Base-by-base conservation (phyloP, 2,329 filamentous ascomycete genomes). In the Arthrobotrys entomopaga region DNA sequence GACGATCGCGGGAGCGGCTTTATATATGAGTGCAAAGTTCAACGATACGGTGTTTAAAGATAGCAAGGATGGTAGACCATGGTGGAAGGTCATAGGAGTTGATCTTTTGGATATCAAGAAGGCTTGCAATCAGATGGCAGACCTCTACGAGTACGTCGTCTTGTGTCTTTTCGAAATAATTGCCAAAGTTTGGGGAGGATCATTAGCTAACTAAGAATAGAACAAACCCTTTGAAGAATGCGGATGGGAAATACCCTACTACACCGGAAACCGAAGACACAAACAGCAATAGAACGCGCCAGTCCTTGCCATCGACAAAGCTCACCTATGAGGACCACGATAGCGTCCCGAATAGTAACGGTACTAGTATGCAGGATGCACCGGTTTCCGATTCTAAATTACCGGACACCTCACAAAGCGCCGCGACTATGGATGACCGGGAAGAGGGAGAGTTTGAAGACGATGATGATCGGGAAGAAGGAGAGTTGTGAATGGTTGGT, bases 11-110 rank as follows among this genome's bases (percentile, higher is more conserved):
- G 90, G 94, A 34, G 90, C 89, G 24, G 90, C 93, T 16, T 87
- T 99, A 24, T 97, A 96, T 82, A 95, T 94, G 73, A 92, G 91
- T 4, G 91, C 91, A 69, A 88, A 89, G 49, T 89, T 93, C 79
- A 90, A 88, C 34, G 85, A 87, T 40, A 85, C 92, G 38, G 86
- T 85, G n/a, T 89, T 98, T 65, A 90, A 92, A 77, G 91, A 96
- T 78, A 53, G 67, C n/a, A 84, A 90, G 48, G 83, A 89, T 59
- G 91, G 91, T 42, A 86, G 88, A 78, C 86, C 93, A 0, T 99
- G 95, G 95, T 99, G 94, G 94, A 89, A 89, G 72, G 86, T 87
- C 65, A 83, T 97, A 60, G 87, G 88, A 38, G 91, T 93, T 40
- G 87, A 89, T 40, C 77, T 79, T 20, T 71, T 76, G n/a, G 77